Evolutionary conservation across 2,329 filamentous ascomycete genomes (phyloP).

Genomic region (Pseudogymnoascus sp.): DNA sequence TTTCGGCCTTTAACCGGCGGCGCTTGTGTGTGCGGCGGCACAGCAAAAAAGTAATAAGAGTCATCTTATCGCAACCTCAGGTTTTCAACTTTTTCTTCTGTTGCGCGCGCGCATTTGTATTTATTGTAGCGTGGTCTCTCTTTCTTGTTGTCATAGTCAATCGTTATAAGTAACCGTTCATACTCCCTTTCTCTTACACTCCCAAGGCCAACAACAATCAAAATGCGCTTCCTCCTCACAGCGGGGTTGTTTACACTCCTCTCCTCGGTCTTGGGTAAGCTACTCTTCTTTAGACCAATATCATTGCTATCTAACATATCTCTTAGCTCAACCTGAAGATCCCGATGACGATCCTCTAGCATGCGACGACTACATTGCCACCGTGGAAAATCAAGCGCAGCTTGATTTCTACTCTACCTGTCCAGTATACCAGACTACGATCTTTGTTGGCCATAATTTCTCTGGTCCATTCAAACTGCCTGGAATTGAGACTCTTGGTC

Average conservation of each 20-base stretch:
- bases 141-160: background rate
- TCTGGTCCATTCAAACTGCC: slow-evolving; percentile 11
- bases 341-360: background rate
- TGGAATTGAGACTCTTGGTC: background rate
- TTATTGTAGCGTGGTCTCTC: background rate
- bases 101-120: background rate
- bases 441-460: slow-evolving; percentile 11
- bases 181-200: background rate
- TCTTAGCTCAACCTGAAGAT: background rate
- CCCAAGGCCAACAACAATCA: background rate
- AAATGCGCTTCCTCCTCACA: background rate
- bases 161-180: background rate
- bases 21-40: background rate
- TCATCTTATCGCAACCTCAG: background rate
- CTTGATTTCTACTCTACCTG: slow-evolving; percentile 12
- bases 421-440: background rate
- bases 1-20: background rate
- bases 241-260: background rate
- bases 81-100: background rate
- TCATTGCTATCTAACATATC: background rate
- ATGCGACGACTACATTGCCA: background rate
- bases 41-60: background rate
- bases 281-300: background rate
- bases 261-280: background rate
- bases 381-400: slow-evolving; percentile 7